Evolutionary conservation across 2,329 filamentous ascomycete species (phyloP).

Genomic region (Hypoxylon sp.): DNA sequence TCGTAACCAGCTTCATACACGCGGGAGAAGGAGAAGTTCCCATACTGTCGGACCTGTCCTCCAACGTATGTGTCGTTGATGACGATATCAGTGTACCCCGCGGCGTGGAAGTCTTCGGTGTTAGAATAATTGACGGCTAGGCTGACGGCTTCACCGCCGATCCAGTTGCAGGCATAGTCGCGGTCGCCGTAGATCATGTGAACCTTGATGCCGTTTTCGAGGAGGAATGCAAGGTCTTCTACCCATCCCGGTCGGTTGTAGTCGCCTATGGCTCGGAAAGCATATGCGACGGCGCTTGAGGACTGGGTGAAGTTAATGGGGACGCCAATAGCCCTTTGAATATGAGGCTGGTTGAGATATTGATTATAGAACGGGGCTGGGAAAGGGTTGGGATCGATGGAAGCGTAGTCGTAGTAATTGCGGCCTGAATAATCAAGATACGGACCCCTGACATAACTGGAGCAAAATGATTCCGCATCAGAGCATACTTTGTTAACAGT

Average conservation of each 20-base stretch:
- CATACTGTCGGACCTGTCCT: slow-evolving; percentile 78
- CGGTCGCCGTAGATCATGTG: slow-evolving; percentile 71
- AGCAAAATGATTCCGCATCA: slow-evolving; percentile 50
- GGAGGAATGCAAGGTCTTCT: slow-evolving; percentile 65
- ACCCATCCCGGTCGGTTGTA: slow-evolving; percentile 56
- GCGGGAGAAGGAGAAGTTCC: slow-evolving; percentile 74
- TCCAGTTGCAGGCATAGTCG: slow-evolving; percentile 71
- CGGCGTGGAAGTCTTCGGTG: slow-evolving; percentile 61
- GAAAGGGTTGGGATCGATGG: slow-evolving; percentile 66
- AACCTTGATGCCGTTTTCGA: slow-evolving; percentile 71
- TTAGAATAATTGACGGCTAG: slow-evolving; percentile 63
- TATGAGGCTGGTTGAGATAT: slow-evolving; percentile 70
- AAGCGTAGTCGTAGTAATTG: slow-evolving; percentile 72
- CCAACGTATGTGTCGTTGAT: slow-evolving; percentile 73
- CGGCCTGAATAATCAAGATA: slow-evolving; percentile 55
- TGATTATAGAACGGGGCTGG: slow-evolving; percentile 67
- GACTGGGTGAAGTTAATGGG: slow-evolving; percentile 70
- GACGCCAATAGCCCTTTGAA: slow-evolving; percentile 71
- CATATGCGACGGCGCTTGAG: slow-evolving; percentile 60
- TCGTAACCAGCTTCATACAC: slow-evolving; percentile 72
- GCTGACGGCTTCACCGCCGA: slow-evolving; percentile 68
- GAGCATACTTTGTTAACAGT: slow-evolving; percentile 63
- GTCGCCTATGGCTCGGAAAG: slow-evolving; percentile 59
- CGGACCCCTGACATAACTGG: slow-evolving; percentile 45
- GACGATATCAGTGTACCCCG: slow-evolving; percentile 76